These are phyloP conservation scores for Hydnomerulius pinastri DNA, from an alignment of 768 basidiomycete species.

Conservation along the genomic window DNA sequence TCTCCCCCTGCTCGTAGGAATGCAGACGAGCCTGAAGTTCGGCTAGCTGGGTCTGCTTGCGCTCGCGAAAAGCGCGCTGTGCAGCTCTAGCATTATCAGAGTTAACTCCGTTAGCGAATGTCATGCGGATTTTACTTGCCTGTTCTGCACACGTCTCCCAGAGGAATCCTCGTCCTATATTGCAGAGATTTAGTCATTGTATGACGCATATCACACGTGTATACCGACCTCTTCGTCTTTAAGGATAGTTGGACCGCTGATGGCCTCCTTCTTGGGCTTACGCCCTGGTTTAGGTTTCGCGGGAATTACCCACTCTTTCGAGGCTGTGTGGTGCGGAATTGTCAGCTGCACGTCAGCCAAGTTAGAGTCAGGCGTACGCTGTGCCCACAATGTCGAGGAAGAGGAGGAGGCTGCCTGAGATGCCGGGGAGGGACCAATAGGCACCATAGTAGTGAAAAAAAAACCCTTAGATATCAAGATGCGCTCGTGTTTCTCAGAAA, in stretches of 20 bases:
- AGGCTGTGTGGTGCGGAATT: conserved; percentile 47
- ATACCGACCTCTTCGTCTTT: conserved; percentile 54
- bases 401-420: conserved; percentile 39
- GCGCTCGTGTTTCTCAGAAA: too few species aligned
- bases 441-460: conserved; percentile 23
- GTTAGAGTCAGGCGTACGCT: conserved; percentile 45
- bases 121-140: conserved; percentile 39
- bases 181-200: conserved; percentile 5
- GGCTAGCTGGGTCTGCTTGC: conserved; percentile 85
- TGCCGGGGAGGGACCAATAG: conserved; percentile 31
- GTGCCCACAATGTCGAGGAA: conserved; percentile 72
- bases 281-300: conserved; percentile 86
- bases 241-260: conserved; percentile 20
- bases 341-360: background rate
- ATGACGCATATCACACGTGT: conserved; percentile 1
- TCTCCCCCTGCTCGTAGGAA: conserved; percentile 87
- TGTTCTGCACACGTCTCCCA: conserved; percentile 76
- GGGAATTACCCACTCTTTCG: conserved; percentile 88
- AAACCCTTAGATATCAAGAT: conserved; percentile 13
- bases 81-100: conserved; percentile 58
- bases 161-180: conserved; percentile 50
- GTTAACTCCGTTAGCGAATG: conserved; percentile 10
- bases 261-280: conserved; percentile 77
- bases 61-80: conserved; percentile 87
- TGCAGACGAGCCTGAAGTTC: conserved; percentile 86